phyloP scores from a whole-genome alignment of 2,329 filamentous ascomycete species.

The Colletotrichum kahawae region DNA sequence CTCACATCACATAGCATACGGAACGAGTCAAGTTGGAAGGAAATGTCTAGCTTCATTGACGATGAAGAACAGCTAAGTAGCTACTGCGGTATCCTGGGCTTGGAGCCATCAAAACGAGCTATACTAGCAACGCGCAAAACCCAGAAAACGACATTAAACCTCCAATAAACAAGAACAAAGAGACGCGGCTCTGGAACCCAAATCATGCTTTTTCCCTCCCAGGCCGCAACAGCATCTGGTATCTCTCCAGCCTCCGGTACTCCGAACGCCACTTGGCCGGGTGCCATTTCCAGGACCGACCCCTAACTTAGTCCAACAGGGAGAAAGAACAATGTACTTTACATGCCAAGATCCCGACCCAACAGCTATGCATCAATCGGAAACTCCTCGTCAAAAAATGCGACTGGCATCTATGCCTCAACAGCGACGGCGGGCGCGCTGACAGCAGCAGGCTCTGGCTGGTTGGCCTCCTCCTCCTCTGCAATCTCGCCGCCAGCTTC shows the following conservation, averaged over 20 bases:
- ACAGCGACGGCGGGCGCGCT: conserved; percentile 36
- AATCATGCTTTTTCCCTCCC: conserved; percentile 20
- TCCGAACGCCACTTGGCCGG: conserved; percentile 26
- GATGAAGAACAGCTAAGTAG: conserved; percentile 2
- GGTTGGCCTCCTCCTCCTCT: conserved; percentile 47
- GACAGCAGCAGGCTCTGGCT: conserved; percentile 34
- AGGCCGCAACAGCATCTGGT: conserved; percentile 23
- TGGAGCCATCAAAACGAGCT: conserved; percentile 11
- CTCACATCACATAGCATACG: background rate
- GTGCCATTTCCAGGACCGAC: conserved; percentile 16
- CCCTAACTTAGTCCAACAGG: conserved; percentile 19
- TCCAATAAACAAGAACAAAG: conserved; percentile 2
- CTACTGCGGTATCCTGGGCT: conserved; percentile 10
- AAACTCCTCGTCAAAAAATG: conserved; percentile 8
- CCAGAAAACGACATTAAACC: conserved; percentile 9
- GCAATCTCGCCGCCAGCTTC: conserved; percentile 69
- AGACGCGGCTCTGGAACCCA: conserved; percentile 15
- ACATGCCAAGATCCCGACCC: conserved; percentile 18
- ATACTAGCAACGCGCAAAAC: conserved; percentile 6
- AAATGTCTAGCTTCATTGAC: conserved; percentile 11
- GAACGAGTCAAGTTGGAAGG: background rate
- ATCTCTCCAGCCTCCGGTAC: conserved; percentile 24
- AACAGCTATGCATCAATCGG: conserved; percentile 22
- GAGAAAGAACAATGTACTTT: conserved; percentile 20
- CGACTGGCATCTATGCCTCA: conserved; percentile 33